phyloP scores from a whole-genome alignment of 2,329 filamentous ascomycete species.

The Dendrostoma leiphaemia region DNA sequence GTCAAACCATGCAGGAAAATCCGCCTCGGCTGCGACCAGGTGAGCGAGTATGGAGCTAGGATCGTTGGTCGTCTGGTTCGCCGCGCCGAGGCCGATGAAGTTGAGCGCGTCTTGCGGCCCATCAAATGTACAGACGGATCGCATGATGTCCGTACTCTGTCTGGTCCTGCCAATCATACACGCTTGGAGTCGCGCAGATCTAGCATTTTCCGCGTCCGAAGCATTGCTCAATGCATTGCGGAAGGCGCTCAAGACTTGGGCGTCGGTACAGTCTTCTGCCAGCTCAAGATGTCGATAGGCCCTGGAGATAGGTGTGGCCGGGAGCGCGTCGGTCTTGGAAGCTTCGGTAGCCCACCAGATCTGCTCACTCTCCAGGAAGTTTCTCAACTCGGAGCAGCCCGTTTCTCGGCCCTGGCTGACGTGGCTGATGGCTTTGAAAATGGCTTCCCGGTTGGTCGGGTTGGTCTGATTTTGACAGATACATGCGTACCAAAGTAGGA shows the following conservation, averaged over 20 bases:
- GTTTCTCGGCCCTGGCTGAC: conserved; percentile 23
- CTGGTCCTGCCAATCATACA: conserved; percentile 27
- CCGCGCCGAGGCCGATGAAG: conserved; percentile 18
- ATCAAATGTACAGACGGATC: conserved; percentile 21
- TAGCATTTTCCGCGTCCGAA: neutral
- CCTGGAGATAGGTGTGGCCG: conserved; percentile 5
- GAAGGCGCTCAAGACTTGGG: neutral
- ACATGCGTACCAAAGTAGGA: conserved; percentile 27
- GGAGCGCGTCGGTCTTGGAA: conserved; percentile 8
- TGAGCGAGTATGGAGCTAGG: conserved; percentile 9
- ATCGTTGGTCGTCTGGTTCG: neutral
- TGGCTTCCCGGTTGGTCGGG: conserved; percentile 15
- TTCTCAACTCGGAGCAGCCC: conserved; percentile 15
- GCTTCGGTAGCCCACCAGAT: conserved; percentile 8
- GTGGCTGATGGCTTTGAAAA: conserved; percentile 20
- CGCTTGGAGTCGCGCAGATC: conserved; percentile 26
- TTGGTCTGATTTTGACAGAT: conserved; percentile 24
- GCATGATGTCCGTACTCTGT: conserved; percentile 20
- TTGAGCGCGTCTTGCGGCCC: conserved; percentile 22
- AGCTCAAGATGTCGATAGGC: conserved; percentile 9
- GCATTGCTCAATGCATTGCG: conserved; percentile 22
- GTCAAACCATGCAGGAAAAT: conserved; percentile 7
- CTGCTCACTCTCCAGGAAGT: conserved; percentile 14
- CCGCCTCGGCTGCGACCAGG: conserved; percentile 4
- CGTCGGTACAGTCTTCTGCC: neutral